A percentile compares a stretch with the other conserved stretches of the same genome.
Evolutionary conservation across 805 yeast species (phyloP).

Genomic region (Kluyveromyces wickerhamii): DNA sequence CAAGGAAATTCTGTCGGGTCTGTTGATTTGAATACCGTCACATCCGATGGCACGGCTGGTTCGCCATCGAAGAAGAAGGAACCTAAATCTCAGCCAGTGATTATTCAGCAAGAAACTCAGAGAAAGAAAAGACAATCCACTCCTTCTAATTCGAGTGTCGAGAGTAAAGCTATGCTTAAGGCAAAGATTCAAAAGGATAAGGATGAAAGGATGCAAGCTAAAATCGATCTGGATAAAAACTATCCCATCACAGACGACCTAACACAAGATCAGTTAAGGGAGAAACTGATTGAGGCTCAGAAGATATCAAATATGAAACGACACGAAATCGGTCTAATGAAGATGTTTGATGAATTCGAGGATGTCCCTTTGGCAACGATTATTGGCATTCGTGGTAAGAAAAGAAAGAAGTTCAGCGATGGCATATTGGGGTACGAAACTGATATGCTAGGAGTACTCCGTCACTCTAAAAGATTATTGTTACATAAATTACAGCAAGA

Average conservation of each 20-base stretch:
- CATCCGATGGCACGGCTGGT: slow-evolving; percentile 1
- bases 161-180: slow-evolving; percentile 1
- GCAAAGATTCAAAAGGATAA: slow-evolving; percentile 1
- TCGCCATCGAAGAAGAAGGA: slow-evolving; percentile 1
- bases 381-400: slow-evolving; percentile 31
- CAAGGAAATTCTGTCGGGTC: no score
- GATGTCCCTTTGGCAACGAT: slow-evolving; percentile 30
- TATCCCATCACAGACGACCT: slow-evolving; percentile 4
- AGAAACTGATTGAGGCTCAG: slow-evolving; percentile 20
- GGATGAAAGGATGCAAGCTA: slow-evolving; percentile 9
- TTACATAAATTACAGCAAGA: slow-evolving; percentile 1
- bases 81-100: slow-evolving; percentile 3
- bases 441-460: slow-evolving; percentile 13
- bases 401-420: slow-evolving; percentile 28
- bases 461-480: slow-evolving; percentile 5
- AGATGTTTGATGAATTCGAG: slow-evolving; percentile 28
- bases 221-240: slow-evolving; percentile 8
- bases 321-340: slow-evolving; percentile 25
- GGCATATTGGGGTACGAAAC: slow-evolving; percentile 29
- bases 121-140: not conserved
- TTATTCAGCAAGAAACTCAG: slow-evolving; percentile 3
- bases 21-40: not conserved
- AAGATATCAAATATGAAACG: slow-evolving; percentile 16
- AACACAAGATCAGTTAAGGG: slow-evolving; percentile 19
- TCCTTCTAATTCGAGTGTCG: not conserved